phyloP scores from a whole-genome alignment of 495 filamentous ascomycete species.

The Astrocystis sublimbata region DNA sequence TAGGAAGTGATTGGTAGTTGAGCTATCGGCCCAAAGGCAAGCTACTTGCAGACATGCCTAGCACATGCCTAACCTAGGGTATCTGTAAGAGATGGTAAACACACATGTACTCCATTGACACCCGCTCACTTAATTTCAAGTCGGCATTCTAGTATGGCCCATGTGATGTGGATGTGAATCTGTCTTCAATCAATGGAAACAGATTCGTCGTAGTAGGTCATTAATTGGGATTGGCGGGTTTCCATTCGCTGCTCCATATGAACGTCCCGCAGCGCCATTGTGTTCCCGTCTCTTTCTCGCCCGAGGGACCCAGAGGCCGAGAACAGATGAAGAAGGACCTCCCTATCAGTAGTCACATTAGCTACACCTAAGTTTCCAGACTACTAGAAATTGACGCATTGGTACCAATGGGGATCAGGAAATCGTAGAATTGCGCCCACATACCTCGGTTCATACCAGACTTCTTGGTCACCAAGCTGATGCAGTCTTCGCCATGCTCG shows the following conservation, averaged over 20 bases:
- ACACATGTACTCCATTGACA: not conserved
- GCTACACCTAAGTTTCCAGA: not conserved
- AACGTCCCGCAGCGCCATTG: conserved; percentile 86
- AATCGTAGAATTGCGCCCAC: conserved; percentile 13
- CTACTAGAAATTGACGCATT: not conserved
- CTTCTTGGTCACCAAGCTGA: conserved; percentile 80
- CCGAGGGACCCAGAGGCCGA: conserved; percentile 77
- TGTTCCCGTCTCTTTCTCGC: conserved; percentile 76
- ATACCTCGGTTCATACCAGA: conserved; percentile 72
- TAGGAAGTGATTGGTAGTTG: not conserved
- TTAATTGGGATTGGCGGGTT: conserved; percentile 22
- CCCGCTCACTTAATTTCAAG: not conserved
- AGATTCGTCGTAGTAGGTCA: not conserved
- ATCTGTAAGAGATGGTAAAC: not conserved
- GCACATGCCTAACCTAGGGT: not conserved
- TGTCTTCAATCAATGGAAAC: not conserved
- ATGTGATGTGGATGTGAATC: not conserved
- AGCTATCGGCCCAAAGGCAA: not conserved
- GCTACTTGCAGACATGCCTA: not conserved
- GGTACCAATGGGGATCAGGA: not conserved
- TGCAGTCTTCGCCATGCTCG: conserved; percentile 87
- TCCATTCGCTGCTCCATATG: conserved; percentile 90
- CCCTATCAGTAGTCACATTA: conserved; percentile 42
- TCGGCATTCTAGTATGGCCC: not conserved
- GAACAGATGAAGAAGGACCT: conserved; percentile 86